Evolutionary conservation across 2,329 filamentous ascomycete genomes (phyloP), one percentile per base, ranked within the genome.

Genomic region (Tolypocladium tundrense): DNA sequence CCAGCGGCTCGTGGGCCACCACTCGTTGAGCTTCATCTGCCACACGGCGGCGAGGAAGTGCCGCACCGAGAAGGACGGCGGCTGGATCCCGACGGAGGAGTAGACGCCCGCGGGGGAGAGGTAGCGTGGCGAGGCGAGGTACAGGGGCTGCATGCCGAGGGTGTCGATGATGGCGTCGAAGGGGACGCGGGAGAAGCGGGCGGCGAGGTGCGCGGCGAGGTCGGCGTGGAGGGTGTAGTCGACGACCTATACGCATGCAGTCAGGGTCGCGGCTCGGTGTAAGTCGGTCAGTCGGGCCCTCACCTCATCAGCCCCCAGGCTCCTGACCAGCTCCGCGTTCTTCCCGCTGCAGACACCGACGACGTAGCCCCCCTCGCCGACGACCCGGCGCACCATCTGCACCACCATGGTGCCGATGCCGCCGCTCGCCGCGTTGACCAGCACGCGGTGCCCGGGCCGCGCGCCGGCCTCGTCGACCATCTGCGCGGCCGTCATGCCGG

Each of bases 381-480:
- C 70, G 62, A 68, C 60, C n/a, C 62, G 66, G 16, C 68, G 68
- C 51, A 65, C 68, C 68, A 79, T 72, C 67, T 82, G 79, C 53
- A 79, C 67, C 1, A 73, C 68, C 54, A 80, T 62, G 24, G 72
- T 71, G 14, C 79, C 79, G 7, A 82, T 75, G 14, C 77, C 79
- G 0, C 79, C 79, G 61, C 78, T 79, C 24, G 77, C 79, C 4
- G 77, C 79, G 60, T 80, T 79, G 4, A 81, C 68, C 53, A 82
- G 62, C 41, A 80, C 75, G 2, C 71, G 66, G 42, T 73, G 68
- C 0, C 77, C 73, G 33, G 62, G 62, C 62, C 71, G 68, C 59
- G 72, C 67, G 1, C 67, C 71, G 3, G 76, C 74, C 24, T 73
- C 67, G 11, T 66, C 65, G 0, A 77, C 64, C 31, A 77, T 64